Conservation (phyloP, 768 basidiomycete species). For the Psilocybe sp. region DNA sequence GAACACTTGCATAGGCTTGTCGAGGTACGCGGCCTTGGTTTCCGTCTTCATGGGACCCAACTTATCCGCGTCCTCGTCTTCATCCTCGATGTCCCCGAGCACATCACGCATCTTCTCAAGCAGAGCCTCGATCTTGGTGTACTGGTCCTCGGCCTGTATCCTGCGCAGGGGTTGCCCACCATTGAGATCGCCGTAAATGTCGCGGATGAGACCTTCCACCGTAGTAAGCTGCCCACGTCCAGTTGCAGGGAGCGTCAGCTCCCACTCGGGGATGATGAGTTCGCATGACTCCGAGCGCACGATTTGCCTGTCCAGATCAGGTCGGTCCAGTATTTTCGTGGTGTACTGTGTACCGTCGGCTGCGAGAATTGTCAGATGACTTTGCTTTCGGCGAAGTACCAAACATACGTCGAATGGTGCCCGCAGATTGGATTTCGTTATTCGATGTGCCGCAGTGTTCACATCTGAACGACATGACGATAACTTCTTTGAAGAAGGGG, state of each 20-base stretch:
- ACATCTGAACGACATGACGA: slow-evolving; percentile 96
- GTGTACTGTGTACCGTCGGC: slow-evolving; percentile 87
- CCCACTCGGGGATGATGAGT: slow-evolving; percentile 81
- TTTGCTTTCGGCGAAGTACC: not conserved
- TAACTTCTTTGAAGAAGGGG: slow-evolving; percentile 92
- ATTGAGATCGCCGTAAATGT: slow-evolving; percentile 77
- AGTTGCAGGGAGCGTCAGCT: slow-evolving; percentile 85
- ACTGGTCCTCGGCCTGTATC: slow-evolving; percentile 71
- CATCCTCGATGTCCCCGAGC: slow-evolving; percentile 59
- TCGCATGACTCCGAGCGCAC: slow-evolving; percentile 86
- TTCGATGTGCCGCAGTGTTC: slow-evolving; percentile 88
- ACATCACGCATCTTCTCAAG: slow-evolving; percentile 64
- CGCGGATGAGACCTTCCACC: slow-evolving; percentile 86
- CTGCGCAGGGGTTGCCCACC: slow-evolving; percentile 81
- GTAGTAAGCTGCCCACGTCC: slow-evolving; percentile 92
- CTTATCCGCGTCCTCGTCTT: slow-evolving; percentile 37
- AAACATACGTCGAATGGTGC: slow-evolving; percentile 73
- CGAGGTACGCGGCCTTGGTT: slow-evolving; percentile 32
- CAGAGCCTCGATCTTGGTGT: slow-evolving; percentile 71
- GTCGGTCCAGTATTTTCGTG: slow-evolving; percentile 64
- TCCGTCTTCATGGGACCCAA: slow-evolving; percentile 15
- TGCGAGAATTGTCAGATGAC: slow-evolving; percentile 24
- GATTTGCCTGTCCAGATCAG: slow-evolving; percentile 89
- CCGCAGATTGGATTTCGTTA: slow-evolving; percentile 94
- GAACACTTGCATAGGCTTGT: slow-evolving; percentile 64